Evolutionary conservation across 73 alveolate genomes (phyloP), one percentile per base, ranked within the genome.

Genomic region (Paraurostyla sp.): DNA sequence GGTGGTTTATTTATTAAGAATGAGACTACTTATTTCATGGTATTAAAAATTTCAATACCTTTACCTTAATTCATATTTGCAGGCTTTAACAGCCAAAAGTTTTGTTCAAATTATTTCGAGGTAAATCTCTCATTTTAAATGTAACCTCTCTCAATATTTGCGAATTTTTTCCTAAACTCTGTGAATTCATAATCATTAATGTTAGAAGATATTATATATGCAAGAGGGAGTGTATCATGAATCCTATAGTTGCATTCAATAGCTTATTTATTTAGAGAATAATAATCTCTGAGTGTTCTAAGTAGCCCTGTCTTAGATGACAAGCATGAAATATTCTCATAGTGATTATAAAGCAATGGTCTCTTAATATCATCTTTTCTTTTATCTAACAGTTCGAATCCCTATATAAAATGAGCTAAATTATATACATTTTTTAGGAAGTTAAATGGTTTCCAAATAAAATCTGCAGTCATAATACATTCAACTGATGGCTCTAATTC

Each of bases 31-130:
- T 57, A 27, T 36, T 58, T 81, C 11, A 81, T 32, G 7, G 60
- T 25, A 29, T 43, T 36, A 41, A 81, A 81, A 48, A 81, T 58
- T 23, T 58, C 91, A 9, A 81, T 81, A 7, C 91, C 91, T 81
- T 60, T 81, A 3, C 91, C 91, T 40, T 81, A 32, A 50, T 94
- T 94, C 86, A 94, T 65, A 76, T 94, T 94, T 27, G 97, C 95
- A 63, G 98, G 97, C 76, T 96, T 96, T 32, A 96, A 43, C 20
- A 96, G 85, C 99, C 99, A 96, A 30, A 92, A 49, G 71, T 96
- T 96, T 78, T 92, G 80, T 0, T 92, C 93, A 9, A 89, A 86
- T 69, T 94, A 94, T 85, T 82, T 85, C 22, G 92, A 87, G 30
- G 96, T 88, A 27, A 94, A 89, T 27, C 91, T 87, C 82, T 60